Conservation (phyloP, 768 basidiomycete genomes). For the Boletus rubescentipes region DNA sequence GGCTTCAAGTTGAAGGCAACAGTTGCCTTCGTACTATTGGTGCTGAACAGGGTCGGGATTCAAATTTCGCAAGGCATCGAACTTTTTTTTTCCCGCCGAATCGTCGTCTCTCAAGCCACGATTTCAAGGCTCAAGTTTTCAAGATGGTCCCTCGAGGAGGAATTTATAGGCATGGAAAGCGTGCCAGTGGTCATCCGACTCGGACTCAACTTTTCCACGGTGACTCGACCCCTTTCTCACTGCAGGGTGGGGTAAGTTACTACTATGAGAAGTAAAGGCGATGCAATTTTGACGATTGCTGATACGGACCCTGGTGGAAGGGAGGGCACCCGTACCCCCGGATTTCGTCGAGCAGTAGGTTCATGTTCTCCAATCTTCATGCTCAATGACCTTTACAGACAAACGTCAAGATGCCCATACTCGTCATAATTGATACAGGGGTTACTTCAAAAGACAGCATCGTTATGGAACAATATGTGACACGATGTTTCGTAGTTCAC, state of each 20-base stretch:
- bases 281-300: neutral
- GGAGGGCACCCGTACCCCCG: neutral
- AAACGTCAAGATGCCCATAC: neutral
- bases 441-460: neutral
- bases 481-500: slow-evolving; percentile 5
- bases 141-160: too few species aligned
- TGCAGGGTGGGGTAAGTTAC: too few species aligned
- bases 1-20: too few species aligned
- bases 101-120: neutral
- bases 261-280: neutral
- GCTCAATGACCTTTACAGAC: too few species aligned
- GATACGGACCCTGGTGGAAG: slow-evolving; percentile 1
- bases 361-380: too few species aligned
- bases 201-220: too few species aligned
- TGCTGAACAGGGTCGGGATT: too few species aligned
- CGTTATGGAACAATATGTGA: slow-evolving; percentile 3
- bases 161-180: neutral
- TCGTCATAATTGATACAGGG: neutral
- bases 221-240: too few species aligned
- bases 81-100: neutral
- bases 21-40: too few species aligned
- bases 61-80: neutral
- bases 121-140: neutral
- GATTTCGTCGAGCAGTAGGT: neutral
- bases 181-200: too few species aligned